phyloP scores from a whole-genome alignment of 208 protist genomes.

The Wallacemonas sp. region DNA sequence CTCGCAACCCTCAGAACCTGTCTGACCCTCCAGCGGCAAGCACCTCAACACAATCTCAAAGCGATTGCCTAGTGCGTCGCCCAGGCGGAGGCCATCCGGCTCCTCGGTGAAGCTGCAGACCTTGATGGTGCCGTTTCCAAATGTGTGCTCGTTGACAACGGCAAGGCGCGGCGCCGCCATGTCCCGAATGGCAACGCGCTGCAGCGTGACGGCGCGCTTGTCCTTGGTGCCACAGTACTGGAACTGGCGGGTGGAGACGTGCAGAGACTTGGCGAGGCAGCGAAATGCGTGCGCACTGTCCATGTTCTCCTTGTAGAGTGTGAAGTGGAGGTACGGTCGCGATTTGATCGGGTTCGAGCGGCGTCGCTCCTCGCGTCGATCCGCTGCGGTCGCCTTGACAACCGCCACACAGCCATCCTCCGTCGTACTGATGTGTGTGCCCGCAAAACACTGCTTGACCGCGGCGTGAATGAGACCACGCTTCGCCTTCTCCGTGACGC shows the following conservation, averaged over 20 bases:
- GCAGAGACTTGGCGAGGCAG: slow-evolving; percentile 59
- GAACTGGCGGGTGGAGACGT: slow-evolving; percentile 65
- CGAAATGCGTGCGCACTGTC: slow-evolving; percentile 86
- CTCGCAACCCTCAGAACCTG: not conserved
- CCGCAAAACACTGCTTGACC: slow-evolving; percentile 53
- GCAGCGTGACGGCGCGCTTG: slow-evolving; percentile 93
- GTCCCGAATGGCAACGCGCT: slow-evolving; percentile 82
- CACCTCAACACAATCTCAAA: slow-evolving; percentile 90
- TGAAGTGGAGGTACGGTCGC: slow-evolving; percentile 86
- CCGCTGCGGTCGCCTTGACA: slow-evolving; percentile 52
- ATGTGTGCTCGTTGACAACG: slow-evolving; percentile 60
- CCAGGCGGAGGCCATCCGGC: slow-evolving; percentile 67
- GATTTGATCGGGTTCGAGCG: slow-evolving; percentile 46
- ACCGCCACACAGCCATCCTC: slow-evolving; percentile 56
- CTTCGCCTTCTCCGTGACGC: slow-evolving; percentile 54
- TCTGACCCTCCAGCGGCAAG: not conserved
- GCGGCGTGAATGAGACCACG: slow-evolving; percentile 59
- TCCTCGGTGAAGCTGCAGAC: slow-evolving; percentile 81
- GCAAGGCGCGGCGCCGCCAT: slow-evolving; percentile 59
- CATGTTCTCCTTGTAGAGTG: slow-evolving; percentile 94
- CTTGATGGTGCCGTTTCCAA: slow-evolving; percentile 58
- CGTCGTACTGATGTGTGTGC: slow-evolving; percentile 70
- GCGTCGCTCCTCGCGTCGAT: slow-evolving; percentile 56
- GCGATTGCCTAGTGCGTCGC: slow-evolving; percentile 89
- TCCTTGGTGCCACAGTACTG: slow-evolving; percentile 96